Conservation (phyloP, 306 rosid species). For the Vigna hirtella region DNA sequence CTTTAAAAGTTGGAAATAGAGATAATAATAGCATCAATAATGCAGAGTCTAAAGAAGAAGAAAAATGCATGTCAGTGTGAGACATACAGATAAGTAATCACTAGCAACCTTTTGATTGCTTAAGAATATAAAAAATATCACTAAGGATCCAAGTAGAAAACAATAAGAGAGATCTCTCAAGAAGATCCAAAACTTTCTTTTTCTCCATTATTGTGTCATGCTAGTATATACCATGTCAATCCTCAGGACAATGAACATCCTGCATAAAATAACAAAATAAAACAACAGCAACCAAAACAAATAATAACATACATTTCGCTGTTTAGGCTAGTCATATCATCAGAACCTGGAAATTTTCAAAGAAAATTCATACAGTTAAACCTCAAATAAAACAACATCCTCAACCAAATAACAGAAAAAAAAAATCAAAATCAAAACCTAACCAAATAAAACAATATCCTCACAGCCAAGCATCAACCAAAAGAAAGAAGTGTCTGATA, state of each 20-base stretch:
- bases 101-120: slow-evolving; percentile 45
- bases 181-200: slow-evolving; percentile 49
- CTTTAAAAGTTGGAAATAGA: neutral
- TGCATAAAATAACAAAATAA: slow-evolving; percentile 38
- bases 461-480: slow-evolving; percentile 26
- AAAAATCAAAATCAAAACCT: slow-evolving; percentile 24
- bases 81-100: slow-evolving; percentile 26
- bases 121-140: slow-evolving; percentile 37
- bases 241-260: slow-evolving; percentile 48
- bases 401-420: neutral
- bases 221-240: neutral
- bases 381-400: neutral
- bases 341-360: neutral
- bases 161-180: slow-evolving; percentile 30
- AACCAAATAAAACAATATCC: slow-evolving; percentile 21
- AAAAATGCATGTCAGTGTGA: slow-evolving; percentile 15
- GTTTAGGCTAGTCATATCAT: neutral
- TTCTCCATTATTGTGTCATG: slow-evolving; percentile 26
- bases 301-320: slow-evolving; percentile 29
- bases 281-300: slow-evolving; percentile 15
- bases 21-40: slow-evolving; percentile 18
- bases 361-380: slow-evolving; percentile 18
- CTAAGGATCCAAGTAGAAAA: slow-evolving; percentile 32
- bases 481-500: slow-evolving; percentile 7
- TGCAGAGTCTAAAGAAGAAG: neutral